Conservation (phyloP, 140 eudicot species). For the Bidens hawaiensis region DNA sequence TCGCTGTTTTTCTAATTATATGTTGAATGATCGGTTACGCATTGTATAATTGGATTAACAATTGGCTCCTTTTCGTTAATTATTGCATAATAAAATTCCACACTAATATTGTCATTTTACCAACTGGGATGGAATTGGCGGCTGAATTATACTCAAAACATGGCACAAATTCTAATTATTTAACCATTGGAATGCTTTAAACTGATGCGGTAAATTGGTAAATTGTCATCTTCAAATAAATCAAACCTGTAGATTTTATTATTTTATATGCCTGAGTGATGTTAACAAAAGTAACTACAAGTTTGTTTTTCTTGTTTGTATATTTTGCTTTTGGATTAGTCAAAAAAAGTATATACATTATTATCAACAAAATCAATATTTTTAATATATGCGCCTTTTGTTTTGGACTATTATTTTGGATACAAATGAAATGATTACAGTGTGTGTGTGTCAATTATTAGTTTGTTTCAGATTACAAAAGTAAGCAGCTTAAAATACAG, state of each 20-base stretch:
- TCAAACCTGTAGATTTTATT: not conserved
- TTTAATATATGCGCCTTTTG: no score
- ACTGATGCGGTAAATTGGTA: no score
- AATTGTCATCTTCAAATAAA: not conserved
- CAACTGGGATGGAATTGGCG: slow-evolving; percentile 7
- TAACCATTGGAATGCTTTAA: not conserved
- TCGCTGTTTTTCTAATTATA: slow-evolving; percentile 42
- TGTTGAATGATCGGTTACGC: slow-evolving; percentile 32
- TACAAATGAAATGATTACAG: no score
- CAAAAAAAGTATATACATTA: no score
- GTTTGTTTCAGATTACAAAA: no score
- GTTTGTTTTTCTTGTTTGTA: not conserved
- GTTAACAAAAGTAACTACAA: not conserved
- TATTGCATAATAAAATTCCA: slow-evolving; percentile 39
- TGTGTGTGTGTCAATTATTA: no score
- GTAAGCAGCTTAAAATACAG: no score
- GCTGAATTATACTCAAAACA: slow-evolving; percentile 7
- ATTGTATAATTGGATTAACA: slow-evolving; percentile 49
- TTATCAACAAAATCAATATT: no score
- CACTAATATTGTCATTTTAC: slow-evolving; percentile 3
- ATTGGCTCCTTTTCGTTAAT: slow-evolving; percentile 39
- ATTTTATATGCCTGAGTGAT: not conserved
- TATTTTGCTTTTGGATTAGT: not conserved
- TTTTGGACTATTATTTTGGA: no score
- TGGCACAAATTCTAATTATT: not conserved